These are phyloP conservation scores for Ophiostoma piceae DNA, from an alignment of 2,329 filamentous ascomycete species.

Conservation along the genomic window DNA sequence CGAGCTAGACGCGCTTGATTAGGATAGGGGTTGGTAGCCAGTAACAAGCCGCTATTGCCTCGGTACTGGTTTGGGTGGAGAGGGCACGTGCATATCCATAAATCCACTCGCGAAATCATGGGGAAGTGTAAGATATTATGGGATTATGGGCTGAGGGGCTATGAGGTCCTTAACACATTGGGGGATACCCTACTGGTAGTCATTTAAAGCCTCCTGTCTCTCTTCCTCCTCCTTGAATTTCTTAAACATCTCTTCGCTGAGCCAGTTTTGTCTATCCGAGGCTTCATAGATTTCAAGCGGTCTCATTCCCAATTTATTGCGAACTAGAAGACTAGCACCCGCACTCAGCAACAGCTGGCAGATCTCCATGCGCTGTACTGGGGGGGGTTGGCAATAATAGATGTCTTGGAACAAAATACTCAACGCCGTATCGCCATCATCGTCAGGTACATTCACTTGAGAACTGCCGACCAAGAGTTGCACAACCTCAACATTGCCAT, in stretches of 20 bases:
- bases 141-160: not conserved
- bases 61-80: not conserved
- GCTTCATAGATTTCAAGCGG: not conserved
- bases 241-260: not conserved
- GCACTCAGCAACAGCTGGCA: not conserved
- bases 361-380: not conserved
- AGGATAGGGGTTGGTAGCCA: constrained; percentile 8
- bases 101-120: not conserved
- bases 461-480: not conserved
- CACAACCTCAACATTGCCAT: not conserved
- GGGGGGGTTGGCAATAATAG: not conserved
- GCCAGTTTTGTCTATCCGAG: not conserved
- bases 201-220: not conserved
- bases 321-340: not conserved
- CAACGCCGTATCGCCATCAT: not conserved
- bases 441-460: not conserved
- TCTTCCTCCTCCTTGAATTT: not conserved
- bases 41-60: constrained; percentile 8
- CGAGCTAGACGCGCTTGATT: constrained; percentile 2
- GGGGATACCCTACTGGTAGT: too few relatives aligned
- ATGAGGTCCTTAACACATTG: too few relatives aligned
- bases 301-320: not conserved
- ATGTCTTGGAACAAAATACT: not conserved
- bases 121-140: not conserved
- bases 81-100: not conserved